Evolutionary conservation across 805 yeast genomes (phyloP).

Genomic region (Schizosaccharomyces pombe): DNA sequence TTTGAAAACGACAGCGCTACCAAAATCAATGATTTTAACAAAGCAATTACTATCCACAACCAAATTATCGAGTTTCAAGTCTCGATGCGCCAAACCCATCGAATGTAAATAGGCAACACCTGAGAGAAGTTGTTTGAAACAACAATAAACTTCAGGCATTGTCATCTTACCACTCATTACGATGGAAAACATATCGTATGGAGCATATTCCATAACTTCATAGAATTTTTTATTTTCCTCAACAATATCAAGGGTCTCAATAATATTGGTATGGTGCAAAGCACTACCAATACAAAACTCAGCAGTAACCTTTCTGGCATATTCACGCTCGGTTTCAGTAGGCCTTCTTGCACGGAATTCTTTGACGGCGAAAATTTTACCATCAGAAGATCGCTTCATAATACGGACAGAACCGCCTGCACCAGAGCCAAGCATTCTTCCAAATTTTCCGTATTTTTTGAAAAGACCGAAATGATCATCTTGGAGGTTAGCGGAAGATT

Average conservation of each 20-base stretch:
- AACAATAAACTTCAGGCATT: constrained; percentile 47
- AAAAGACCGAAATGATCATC: constrained; percentile 22
- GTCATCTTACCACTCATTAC: constrained; percentile 76
- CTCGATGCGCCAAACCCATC: constrained; percentile 80
- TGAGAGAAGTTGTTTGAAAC: constrained; percentile 52
- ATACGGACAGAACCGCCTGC: constrained; percentile 87
- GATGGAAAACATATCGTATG: constrained; percentile 72
- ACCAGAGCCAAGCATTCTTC: constrained; percentile 64
- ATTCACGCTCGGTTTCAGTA: constrained; percentile 42
- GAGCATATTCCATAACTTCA: constrained; percentile 83
- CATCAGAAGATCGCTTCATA: constrained; percentile 36
- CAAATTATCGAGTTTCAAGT: constrained; percentile 78
- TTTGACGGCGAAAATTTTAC: constrained; percentile 59
- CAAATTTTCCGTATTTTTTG: constrained; percentile 51
- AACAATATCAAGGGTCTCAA: constrained; percentile 59
- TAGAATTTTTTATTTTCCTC: constrained; percentile 38
- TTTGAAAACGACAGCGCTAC: constrained; percentile 67
- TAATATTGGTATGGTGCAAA: constrained; percentile 53
- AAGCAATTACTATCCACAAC: constrained; percentile 57
- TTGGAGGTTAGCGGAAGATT: constrained; percentile 10
- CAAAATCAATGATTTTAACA: constrained; percentile 76
- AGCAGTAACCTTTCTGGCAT: constrained; percentile 52
- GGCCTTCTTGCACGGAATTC: constrained; percentile 48
- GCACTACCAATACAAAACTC: constrained; percentile 68
- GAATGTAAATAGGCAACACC: constrained; percentile 60